Percentiles rank a stretch among this genome's conserved stretches.
Conservation (phyloP, 257 asterid genomes). For the Solanum ossicruentum region DNA sequence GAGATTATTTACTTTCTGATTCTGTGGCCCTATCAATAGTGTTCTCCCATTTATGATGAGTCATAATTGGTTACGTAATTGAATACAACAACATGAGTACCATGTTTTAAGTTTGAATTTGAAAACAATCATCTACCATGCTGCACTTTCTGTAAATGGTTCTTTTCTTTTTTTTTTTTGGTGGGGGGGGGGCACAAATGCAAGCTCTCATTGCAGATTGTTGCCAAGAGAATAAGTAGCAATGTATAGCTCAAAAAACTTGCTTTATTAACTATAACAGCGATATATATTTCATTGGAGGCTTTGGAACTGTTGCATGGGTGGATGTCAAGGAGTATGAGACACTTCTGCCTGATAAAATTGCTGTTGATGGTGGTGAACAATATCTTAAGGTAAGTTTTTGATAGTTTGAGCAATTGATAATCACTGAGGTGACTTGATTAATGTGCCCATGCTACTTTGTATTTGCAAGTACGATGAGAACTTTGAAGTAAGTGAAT, state of each 20-base stretch:
- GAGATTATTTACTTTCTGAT: not conserved
- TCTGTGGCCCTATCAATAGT: not conserved
- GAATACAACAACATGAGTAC: not conserved
- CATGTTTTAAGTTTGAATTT: not conserved
- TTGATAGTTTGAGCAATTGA: not conserved
- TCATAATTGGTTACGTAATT: not conserved
- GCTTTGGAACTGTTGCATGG: constrained; percentile 99
- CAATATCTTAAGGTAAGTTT: constrained; percentile 64
- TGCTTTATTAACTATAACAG: constrained; percentile 21
- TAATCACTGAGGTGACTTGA: not conserved
- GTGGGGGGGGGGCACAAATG: not conserved
- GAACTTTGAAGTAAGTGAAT: not conserved
- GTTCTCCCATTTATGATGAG: not conserved
- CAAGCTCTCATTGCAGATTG: not conserved
- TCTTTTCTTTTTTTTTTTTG: no score
- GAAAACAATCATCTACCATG: not conserved
- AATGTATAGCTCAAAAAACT: not conserved
- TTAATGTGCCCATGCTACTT: not conserved
- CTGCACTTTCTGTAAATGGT: not conserved
- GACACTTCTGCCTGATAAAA: constrained; percentile 73
- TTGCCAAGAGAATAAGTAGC: not conserved
- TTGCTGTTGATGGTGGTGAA: constrained; percentile 91
- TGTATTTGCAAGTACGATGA: not conserved
- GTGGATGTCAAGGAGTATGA: constrained; percentile 87
- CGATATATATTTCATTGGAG: constrained; percentile 94